Percentiles rank a stretch among this genome's conserved stretches.
These are phyloP conservation scores for Selaginella moellendorffii DNA, from an alignment of 75 land plant species.

Conservation along the genomic window DNA sequence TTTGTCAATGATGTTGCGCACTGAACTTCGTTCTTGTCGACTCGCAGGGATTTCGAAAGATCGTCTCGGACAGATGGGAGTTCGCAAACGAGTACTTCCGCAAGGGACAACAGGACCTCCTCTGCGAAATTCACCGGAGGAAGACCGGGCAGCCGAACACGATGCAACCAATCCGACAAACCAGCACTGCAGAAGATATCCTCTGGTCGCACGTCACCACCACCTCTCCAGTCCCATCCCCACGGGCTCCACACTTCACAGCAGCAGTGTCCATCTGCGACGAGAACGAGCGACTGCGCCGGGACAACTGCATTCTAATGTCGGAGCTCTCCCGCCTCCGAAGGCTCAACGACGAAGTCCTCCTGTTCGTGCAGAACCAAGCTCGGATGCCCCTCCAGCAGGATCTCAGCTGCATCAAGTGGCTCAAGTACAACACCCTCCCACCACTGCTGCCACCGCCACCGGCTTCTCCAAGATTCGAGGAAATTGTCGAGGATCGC, in stretches of 20 bases:
- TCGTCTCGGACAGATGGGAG: slow-evolving; percentile 85
- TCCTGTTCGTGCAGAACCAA: slow-evolving; percentile 26
- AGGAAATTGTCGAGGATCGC: neutral
- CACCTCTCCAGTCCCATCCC: neutral
- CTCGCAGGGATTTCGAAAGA: slow-evolving; percentile 88
- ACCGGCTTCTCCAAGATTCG: neutral
- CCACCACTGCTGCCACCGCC: neutral
- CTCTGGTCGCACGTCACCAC: slow-evolving; percentile 21
- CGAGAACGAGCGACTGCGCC: slow-evolving; percentile 61
- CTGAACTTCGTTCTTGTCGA: too few species aligned
- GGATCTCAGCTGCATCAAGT: slow-evolving; percentile 1
- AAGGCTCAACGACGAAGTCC: slow-evolving; percentile 64
- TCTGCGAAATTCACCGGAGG: slow-evolving; percentile 62
- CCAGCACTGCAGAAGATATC: slow-evolving; percentile 22
- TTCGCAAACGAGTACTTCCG: slow-evolving; percentile 72
- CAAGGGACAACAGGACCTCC: slow-evolving; percentile 56
- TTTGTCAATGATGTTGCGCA: too few species aligned
- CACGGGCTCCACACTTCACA: slow-evolving; percentile 1
- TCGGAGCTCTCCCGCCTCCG: slow-evolving; percentile 57
- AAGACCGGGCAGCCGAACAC: slow-evolving; percentile 25
- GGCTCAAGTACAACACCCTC: neutral
- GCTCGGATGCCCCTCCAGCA: slow-evolving; percentile 8
- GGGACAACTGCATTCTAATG: slow-evolving; percentile 46
- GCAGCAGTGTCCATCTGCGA: slow-evolving; percentile 23
- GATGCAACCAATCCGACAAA: slow-evolving; percentile 15